Base-by-base conservation (phyloP, 345 rosid species). In the Lenwebbia sp. region DNA sequence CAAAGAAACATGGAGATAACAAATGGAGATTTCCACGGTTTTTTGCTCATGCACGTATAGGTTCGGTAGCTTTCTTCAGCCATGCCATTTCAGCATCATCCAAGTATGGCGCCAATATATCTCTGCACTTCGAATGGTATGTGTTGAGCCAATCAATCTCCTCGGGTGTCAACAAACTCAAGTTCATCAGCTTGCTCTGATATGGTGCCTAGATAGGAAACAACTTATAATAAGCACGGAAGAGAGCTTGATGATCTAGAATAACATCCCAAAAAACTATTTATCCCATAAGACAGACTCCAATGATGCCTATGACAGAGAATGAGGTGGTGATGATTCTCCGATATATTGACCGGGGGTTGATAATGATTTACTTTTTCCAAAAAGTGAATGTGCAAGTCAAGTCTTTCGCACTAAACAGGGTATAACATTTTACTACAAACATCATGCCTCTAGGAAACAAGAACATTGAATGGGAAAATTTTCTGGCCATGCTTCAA, bases 61-160 rank as follows among this genome's bases (percentile, higher is more conserved):
- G 94, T 87, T 94, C 96, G 0, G 99, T 96, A 57, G 99, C 99
- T 89, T 92, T 94, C 88, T 89, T 91, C 87, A 96, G 95, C 99
- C 99, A 97, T 44, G 93, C 93, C 92, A 89, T 90, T 93, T 96
- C 96, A 25, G 88, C 30, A 83, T 92, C 92, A 85, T 92, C 92
- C 97, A 98, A 76, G 90, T 87, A 91, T 2, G 99, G 91, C 3
- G 94, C 94, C 88, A 96, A 89, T 62, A 93, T 90, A 74, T 96
- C 98, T 76, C 94, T 90, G 86, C 99, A 96, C 82, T 86, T 92
- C 28, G 89, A 90, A 90, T 96, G 98, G 90, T 98, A 98, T 76
- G 89, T 86, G 90, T 98, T 93, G 55, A 96, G 83, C 98, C 98
- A 98, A 50, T 92, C 91, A 3, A 92, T 86, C 94, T 96, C 99